phyloP scores from a whole-genome alignment of 2,329 filamentous ascomycete genomes.

The Colletotrichum zoysiae region DNA sequence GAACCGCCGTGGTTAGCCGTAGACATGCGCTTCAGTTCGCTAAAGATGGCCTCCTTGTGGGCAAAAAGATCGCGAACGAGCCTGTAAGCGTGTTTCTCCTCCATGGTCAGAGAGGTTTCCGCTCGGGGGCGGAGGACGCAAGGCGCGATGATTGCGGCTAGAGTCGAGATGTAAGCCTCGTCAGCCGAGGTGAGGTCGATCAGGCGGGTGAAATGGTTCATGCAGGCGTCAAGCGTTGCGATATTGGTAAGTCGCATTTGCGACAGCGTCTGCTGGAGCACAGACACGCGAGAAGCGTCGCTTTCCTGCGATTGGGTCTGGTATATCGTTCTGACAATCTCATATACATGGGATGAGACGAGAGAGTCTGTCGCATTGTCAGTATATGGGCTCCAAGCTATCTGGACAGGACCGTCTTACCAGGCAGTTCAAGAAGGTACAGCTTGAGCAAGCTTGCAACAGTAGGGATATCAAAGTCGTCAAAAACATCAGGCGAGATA shows the following conservation, averaged over 20 bases:
- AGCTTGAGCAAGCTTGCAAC: constrained; percentile 93
- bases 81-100: constrained; percentile 92
- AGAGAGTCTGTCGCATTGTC: constrained; percentile 79
- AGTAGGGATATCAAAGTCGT: constrained; percentile 93
- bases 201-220: constrained; percentile 96
- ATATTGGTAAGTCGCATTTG: constrained; percentile 97
- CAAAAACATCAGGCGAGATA: constrained; percentile 80
- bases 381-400: constrained; percentile 43
- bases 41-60: constrained; percentile 96
- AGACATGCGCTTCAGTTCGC: constrained; percentile 92
- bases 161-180: constrained; percentile 81
- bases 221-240: constrained; percentile 96
- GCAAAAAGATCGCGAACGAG: constrained; percentile 92
- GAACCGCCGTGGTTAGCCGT: constrained; percentile 75
- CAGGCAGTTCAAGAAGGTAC: constrained; percentile 93
- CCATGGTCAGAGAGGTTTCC: constrained; percentile 92
- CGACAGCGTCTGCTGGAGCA: constrained; percentile 94
- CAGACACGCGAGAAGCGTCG: constrained; percentile 84
- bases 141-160: constrained; percentile 82
- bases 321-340: constrained; percentile 98
- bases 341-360: constrained; percentile 97
- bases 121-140: constrained; percentile 89
- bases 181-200: constrained; percentile 98
- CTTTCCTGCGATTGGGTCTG: constrained; percentile 75
- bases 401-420: constrained; percentile 63